phyloP scores from a whole-genome alignment of 805 yeast species.

The Candida michaelii region DNA sequence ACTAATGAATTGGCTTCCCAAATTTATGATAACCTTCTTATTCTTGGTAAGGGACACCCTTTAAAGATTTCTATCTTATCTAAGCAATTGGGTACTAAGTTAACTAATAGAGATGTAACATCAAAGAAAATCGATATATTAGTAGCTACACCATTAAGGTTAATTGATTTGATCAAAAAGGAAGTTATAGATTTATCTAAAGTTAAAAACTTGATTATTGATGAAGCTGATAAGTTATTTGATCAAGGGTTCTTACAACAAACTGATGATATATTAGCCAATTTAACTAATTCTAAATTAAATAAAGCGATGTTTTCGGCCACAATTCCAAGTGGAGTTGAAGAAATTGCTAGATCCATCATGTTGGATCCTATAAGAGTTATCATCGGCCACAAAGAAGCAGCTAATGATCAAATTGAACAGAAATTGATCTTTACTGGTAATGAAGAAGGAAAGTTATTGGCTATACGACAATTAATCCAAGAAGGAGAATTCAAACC shows the following conservation, averaged over 20 bases:
- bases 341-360: slow-evolving; percentile 78
- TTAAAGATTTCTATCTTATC: slow-evolving; percentile 65
- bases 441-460: slow-evolving; percentile 89
- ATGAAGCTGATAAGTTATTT: slow-evolving; percentile 93
- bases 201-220: slow-evolving; percentile 79
- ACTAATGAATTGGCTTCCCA: slow-evolving; percentile 93
- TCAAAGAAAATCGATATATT: slow-evolving; percentile 72
- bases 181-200: slow-evolving; percentile 58
- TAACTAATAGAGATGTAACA: slow-evolving; percentile 58
- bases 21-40: slow-evolving; percentile 66
- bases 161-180: slow-evolving; percentile 72
- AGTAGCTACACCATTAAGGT: slow-evolving; percentile 84
- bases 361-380: slow-evolving; percentile 86
- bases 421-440: slow-evolving; percentile 87
- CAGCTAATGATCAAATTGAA: slow-evolving; percentile 80
- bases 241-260: slow-evolving; percentile 87
- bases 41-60: slow-evolving; percentile 55
- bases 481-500: slow-evolving; percentile 85
- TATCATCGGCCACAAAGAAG: slow-evolving; percentile 90
- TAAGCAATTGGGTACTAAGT: slow-evolving; percentile 67
- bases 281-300: slow-evolving; percentile 48
- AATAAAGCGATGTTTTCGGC: slow-evolving; percentile 89
- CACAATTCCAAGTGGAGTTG: slow-evolving; percentile 91
- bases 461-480: slow-evolving; percentile 87
- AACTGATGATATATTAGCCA: slow-evolving; percentile 77